phyloP scores from a whole-genome alignment of 176 grass and related monocot genomes.

The Pharus latifolius region DNA sequence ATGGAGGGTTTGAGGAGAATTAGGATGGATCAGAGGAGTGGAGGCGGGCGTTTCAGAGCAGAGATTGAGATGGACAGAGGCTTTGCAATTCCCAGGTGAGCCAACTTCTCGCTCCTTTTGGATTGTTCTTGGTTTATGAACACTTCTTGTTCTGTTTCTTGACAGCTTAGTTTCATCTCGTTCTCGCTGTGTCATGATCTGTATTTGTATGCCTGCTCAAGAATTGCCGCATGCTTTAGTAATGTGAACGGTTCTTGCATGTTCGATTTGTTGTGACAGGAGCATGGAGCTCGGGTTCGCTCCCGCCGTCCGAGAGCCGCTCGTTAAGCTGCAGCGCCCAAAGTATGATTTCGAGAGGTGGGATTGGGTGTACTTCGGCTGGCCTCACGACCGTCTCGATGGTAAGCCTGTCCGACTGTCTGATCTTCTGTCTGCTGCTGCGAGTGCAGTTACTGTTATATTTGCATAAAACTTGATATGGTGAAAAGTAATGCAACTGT shows the following conservation, averaged over 20 bases:
- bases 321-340: constrained; percentile 62
- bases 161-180: not conserved
- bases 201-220: too few relatives aligned
- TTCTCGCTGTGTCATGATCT: too few relatives aligned
- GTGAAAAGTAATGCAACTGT: too few relatives aligned
- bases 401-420: constrained; percentile 18
- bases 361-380: constrained; percentile 58
- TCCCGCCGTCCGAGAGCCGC: constrained; percentile 49
- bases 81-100: constrained; percentile 13
- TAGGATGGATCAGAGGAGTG: constrained; percentile 2
- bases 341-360: constrained; percentile 53
- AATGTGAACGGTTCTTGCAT: not conserved
- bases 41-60: constrained; percentile 2
- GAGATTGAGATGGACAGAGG: constrained; percentile 35
- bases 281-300: constrained; percentile 13
- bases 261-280: not conserved
- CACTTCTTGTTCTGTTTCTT: not conserved
- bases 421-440: not conserved
- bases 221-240: not conserved
- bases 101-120: too few relatives aligned
- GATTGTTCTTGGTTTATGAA: not conserved
- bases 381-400: constrained; percentile 61
- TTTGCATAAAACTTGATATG: too few relatives aligned
- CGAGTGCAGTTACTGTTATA: not conserved
- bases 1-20: not conserved